A percentile compares a stretch with the other conserved stretches of the same genome.
Evolutionary conservation across 192 early-diverging fungal species (phyloP).

Genomic region (Coemansia sp.): DNA sequence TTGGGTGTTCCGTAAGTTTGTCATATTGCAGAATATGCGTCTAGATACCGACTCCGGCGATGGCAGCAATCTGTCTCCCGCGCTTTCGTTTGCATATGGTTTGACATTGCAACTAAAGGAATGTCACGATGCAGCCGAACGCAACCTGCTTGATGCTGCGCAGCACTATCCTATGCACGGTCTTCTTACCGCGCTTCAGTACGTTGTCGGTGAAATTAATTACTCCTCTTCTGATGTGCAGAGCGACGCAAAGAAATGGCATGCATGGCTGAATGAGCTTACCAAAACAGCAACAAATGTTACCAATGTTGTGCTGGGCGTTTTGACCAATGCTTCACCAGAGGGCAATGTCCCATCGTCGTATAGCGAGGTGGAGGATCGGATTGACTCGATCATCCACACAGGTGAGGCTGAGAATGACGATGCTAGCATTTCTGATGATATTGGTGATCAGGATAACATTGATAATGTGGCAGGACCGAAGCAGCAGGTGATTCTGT

Average conservation of each 20-base stretch:
- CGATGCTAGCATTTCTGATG: background rate
- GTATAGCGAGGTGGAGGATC: conserved; percentile 67
- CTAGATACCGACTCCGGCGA: conserved; percentile 7
- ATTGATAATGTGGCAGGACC: conserved; percentile 47
- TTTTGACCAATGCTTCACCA: conserved; percentile 77
- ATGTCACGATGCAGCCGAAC: conserved; percentile 40
- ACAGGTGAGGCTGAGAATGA: conserved; percentile 12
- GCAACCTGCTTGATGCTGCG: conserved; percentile 56
- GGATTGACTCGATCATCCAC: conserved; percentile 52
- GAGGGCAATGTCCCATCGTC: conserved; percentile 89
- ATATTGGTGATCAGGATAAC: conserved; percentile 37
- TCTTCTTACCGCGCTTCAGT: conserved; percentile 58
- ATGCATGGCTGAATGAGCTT: conserved; percentile 48
- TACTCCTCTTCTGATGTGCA: conserved; percentile 53
- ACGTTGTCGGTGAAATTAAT: conserved; percentile 64
- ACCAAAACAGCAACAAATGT: conserved; percentile 57
- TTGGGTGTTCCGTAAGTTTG: conserved; percentile 78
- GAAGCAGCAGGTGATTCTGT: conserved; percentile 84
- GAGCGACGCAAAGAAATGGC: conserved; percentile 55
- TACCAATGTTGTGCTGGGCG: conserved; percentile 63
- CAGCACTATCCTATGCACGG: conserved; percentile 60
- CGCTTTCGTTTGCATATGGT: conserved; percentile 27
- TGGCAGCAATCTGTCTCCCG: background rate
- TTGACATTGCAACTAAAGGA: conserved; percentile 26
- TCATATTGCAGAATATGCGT: conserved; percentile 47